Evolutionary conservation across 164 flowering plant species (phyloP).

Genomic region (Cinnamomum chago): DNA sequence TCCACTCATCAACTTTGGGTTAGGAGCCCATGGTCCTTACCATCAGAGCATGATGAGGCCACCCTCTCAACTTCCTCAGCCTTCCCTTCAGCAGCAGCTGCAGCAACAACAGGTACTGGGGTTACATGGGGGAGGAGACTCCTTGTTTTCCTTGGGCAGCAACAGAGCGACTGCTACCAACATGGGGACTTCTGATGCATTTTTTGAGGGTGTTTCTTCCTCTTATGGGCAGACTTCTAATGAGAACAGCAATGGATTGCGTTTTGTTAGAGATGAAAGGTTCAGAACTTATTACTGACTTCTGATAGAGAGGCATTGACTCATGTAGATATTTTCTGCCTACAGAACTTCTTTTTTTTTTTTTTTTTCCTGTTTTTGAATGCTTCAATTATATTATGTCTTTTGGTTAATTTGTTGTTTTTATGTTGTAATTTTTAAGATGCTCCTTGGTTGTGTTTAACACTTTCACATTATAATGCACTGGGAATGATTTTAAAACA

Average conservation of each 20-base stretch:
- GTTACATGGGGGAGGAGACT: neutral
- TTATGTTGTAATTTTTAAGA: too few relatives aligned
- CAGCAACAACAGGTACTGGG: conserved; percentile 2
- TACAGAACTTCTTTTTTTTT: too few relatives aligned
- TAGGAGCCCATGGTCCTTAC: conserved; percentile 6
- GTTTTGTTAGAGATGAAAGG: neutral
- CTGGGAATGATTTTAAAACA: too few relatives aligned
- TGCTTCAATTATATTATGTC: too few relatives aligned
- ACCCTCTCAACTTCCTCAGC: neutral
- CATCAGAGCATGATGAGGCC: neutral
- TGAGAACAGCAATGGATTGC: conserved; percentile 1
- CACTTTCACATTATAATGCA: too few relatives aligned
- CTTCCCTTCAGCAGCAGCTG: neutral
- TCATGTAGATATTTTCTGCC: too few relatives aligned
- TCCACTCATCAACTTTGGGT: conserved; percentile 19
- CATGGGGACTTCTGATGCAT: conserved; percentile 9
- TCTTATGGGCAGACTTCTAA: neutral
- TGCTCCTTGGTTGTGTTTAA: too few relatives aligned
- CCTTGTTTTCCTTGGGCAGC: conserved; percentile 1
- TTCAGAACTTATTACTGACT: neutral
- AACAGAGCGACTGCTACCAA: conserved; percentile 4
- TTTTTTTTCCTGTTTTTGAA: too few relatives aligned
- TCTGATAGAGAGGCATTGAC: neutral
- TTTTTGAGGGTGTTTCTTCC: conserved; percentile 2
- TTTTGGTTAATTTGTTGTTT: too few relatives aligned